phyloP scores from a whole-genome alignment of 495 filamentous ascomycete genomes.

The Penicillium waksmanii region DNA sequence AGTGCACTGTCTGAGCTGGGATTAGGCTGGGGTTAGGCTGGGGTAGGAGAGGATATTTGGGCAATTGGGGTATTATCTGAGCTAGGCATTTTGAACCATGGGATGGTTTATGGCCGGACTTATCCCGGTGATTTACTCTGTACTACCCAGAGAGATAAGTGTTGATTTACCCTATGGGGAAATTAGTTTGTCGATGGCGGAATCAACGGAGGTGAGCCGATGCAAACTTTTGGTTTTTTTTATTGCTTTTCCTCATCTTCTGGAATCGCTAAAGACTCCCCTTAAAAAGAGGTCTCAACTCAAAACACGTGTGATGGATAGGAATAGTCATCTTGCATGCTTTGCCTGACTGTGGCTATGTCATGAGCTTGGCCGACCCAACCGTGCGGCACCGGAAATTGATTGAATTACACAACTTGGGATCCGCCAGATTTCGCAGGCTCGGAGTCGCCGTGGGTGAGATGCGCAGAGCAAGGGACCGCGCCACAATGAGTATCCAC shows the following conservation, averaged over 20 bases:
- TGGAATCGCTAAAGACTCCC: too few species aligned
- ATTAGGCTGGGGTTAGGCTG: too few species aligned
- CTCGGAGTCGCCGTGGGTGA: slow-evolving; percentile 2
- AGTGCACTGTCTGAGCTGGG: too few species aligned
- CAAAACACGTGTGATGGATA: background rate
- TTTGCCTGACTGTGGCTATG: background rate
- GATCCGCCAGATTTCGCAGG: slow-evolving; percentile 1
- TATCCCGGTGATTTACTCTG: background rate
- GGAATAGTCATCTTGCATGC: background rate
- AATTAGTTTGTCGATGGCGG: background rate
- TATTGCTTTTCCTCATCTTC: too few species aligned
- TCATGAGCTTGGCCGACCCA: slow-evolving; percentile 5
- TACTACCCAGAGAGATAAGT: too few species aligned
- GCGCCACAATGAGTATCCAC: background rate
- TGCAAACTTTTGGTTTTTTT: background rate
- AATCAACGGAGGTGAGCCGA: background rate
- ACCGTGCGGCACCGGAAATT: slow-evolving; percentile 2
- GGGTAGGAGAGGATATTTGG: too few species aligned
- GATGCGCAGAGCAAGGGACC: background rate
- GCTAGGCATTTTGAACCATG: too few species aligned
- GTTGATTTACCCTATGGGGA: background rate
- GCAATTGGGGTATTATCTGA: too few species aligned
- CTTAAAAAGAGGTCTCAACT: background rate
- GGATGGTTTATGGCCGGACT: background rate
- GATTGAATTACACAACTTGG: background rate